Base-by-base conservation (phyloP, 176 grass and related monocot species). In the Oryza officinalis region DNA sequence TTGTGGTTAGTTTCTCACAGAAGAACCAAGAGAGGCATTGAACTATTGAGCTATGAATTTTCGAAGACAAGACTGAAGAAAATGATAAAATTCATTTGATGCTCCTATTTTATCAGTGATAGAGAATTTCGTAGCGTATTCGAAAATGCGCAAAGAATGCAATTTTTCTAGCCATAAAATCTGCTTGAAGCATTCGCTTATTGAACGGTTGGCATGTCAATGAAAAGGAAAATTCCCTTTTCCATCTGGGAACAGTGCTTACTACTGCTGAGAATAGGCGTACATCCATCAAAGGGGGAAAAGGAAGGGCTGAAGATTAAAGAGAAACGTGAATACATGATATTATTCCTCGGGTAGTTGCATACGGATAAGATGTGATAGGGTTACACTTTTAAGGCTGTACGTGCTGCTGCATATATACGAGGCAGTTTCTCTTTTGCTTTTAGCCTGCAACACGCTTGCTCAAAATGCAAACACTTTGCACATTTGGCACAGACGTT, bases 231-330 rank as follows among this genome's bases (percentile, higher is more conserved):
- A 59, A 22, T n/a, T 11, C 67, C 27, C 10, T 10, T 23, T 72
- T 63, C 30, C 52, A 25, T 31, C 50, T 30, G 18, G 44, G 57
- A 33, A 74, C 32, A 35, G 27, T 37, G 45, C 30, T 11, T 32
- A 12, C 38, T 3, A 1, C 43, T 52, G 40, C 10, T 30, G 7
- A 50, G 8, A 80, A 52, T 22, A 22, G 41, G 67, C 33, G 38
- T 13, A 27, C 67, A 46, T 22, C 69, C 8, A 32, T 27, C 2
- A 40, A 69, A 68, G 43, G 9, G 20, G 9, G 44, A 77, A 84
- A 74, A 80, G 65, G 76, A 66, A 80, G 31, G 84, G 84, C 68
- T 22, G 14, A 30, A 74, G 59, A 28, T 40, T 65, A 86, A 80
- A 86, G 84, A 41, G 37, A 8, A 8, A 27, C n/a, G 13, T 22